Evolutionary conservation across 176 grass and related monocot genomes (phyloP), one percentile per base, ranked within the genome.

Genomic region (Luzula sylvatica): DNA sequence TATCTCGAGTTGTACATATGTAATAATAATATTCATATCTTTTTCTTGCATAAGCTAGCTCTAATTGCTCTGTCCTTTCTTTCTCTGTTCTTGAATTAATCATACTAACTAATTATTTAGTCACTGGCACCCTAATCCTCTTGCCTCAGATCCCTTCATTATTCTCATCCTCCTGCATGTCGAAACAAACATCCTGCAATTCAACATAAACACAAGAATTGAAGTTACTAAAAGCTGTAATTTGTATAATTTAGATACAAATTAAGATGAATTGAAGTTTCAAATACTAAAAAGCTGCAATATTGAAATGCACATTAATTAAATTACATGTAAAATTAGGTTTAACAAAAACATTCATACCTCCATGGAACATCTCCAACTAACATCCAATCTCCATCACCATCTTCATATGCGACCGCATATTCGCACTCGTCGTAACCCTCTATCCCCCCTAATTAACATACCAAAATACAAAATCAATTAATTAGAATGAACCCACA

Each of bases 361-460:
- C 78, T 83, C 82, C 87, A 94, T 15, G 87, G 87, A 25, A 94
- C 87, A 81, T 94, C 87, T 78, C 87, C 87, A 67, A 94, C 87
- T 73, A 94, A 65, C 88, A 94, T 94, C 88, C 88, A 94, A 62
- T 94, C 88, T 11, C 88, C 88, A 73, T 94, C 88, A 20, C 78
- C 80, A 16, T 94, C 88, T 70, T 94, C 82, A 54, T 94, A 94
- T 46, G 84, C 81, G 20, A 94, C 81, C 1, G 78, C 88, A 42
- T 83, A 78, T 49, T 87, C 82, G 55, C 75, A 80, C 9, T 70
- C 30, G 44, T 77, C 65, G 43, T 68, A 63, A 24, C 78, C 88
- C 53, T 87, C 78, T 68, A 79, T 71, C 13, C 66, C 78, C 11
- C 72, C 87, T 94, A 68, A 23, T 45, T 8, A 16, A 64, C 23